Evolutionary conservation across 2,329 filamentous ascomycete species (phyloP), one percentile per base, ranked within the genome.

Genomic region (Cordyceps militaris): DNA sequence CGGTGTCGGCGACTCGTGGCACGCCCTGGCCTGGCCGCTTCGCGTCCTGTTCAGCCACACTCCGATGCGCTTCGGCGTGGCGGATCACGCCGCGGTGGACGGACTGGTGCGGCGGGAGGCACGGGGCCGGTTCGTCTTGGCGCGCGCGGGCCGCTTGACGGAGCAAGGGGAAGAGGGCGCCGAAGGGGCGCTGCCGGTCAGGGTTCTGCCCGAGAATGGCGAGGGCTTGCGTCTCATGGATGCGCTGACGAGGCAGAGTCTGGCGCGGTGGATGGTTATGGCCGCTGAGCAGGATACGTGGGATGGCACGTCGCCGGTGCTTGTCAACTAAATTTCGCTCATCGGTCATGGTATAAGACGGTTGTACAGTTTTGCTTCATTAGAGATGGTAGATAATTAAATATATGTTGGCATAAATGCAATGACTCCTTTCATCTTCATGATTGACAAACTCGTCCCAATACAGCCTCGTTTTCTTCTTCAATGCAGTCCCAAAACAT

Each of bases 71-170:
- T 67, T 73, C 30, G 75, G 74, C 48, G 72, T 75, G 28, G 66
- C 73, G 1, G 80, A 82, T 57, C 80, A 82, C 59, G 70, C 75
- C 50, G 66, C 68, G 32, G 72, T 79, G 36, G 78, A 80, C 38
- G 57, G 62, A 13, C 68, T 76, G 61, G 67, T 79, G 1, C 71
- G 71, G 54, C 61, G 19, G 67, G 66, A 32, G 61, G 62, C 0
- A n/a, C n/a, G 34, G 14, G 40, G 66, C n/a, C 56, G 59, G 2
- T 67, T 66, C 63, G 75, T 79, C 3, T 53, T 80, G n/a, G 75
- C 75, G 4, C 68, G 76, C 2, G 75, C 78, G 3, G 66, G 68
- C 1, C 72, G 76, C 54, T 65, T 81, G 60, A 69, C 70, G 44
- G 54, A 57, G 24, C 26, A 49, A 14, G n/a, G n/a, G 19, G 19